Base-by-base conservation (phyloP, 2,329 filamentous ascomycete genomes). In the Trichoderma atroviride region DNA sequence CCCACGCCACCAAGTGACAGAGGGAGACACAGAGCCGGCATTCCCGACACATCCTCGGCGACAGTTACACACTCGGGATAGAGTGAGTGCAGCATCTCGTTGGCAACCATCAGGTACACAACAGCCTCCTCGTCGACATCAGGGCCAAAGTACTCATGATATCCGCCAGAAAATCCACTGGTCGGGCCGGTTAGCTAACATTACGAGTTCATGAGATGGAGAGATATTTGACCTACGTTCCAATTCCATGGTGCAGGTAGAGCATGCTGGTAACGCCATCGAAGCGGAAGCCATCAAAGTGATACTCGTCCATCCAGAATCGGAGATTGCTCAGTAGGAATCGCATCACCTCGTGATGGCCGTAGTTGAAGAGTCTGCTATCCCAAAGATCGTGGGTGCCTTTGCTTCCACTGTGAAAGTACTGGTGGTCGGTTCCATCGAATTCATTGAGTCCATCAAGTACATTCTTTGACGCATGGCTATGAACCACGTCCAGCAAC, bases 251-350 rank as follows among this genome's bases (percentile, higher is more conserved):
- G 78, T 99, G 96, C 19, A 85, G 83, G 80, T 99, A 99, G 69
- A 99, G 90, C 94, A 99, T 99, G 82, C 94, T 97, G 1, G 96
- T 99, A 64, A 99, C 96, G 73, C 96, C 96, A 74, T 99, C 96
- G 76, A 99, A 99, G 53, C 96, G 89, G 86, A 98, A 99, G 29
- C 96, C 96, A 77, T 99, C 96, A 77, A 99, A 98, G 52, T 89
- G 84, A 77, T 97, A 99, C 81, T 97, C 94, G 69, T 98, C 95
- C 94, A 99, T 98, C 94, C 96, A 99, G 83, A 97, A 99, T 29
- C 95, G 88, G 69, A 99, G 82, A 78, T 99, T 99, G 79, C 94
- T 97, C 31, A 99, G 85, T 57, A 99, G 84, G 82, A 99, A 99
- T n/a, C 96, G 89, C 78, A 98, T 80, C 27, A 99, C 96, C 79